These are phyloP conservation scores for Casuarina glauca DNA, from an alignment of 306 rosid species.

Conservation along the genomic window DNA sequence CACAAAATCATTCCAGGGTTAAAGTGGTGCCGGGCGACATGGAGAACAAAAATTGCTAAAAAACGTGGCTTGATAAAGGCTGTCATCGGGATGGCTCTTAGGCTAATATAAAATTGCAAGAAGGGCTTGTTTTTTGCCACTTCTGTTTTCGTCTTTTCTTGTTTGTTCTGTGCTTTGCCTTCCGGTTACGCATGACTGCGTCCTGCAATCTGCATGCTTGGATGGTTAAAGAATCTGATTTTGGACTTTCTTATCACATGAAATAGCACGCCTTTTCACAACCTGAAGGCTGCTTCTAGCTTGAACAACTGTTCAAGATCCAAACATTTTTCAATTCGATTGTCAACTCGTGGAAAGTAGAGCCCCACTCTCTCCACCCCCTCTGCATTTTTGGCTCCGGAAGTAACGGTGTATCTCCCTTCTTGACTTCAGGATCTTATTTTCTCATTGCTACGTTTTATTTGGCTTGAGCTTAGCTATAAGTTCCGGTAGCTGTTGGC, in stretches of 20 bases:
- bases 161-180: neutral
- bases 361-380: neutral
- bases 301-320: neutral
- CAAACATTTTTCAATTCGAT: neutral
- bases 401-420: slow-evolving; percentile 27
- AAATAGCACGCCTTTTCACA: slow-evolving; percentile 31
- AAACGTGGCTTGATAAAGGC: no score
- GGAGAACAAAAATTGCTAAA: no score
- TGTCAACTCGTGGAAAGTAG: slow-evolving; percentile 27
- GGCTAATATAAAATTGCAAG: no score
- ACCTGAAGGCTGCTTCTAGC: slow-evolving; percentile 11
- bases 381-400: slow-evolving; percentile 20
- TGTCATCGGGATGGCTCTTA: no score
- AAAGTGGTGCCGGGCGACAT: no score
- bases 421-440: slow-evolving; percentile 20
- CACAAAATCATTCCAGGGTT: no score
- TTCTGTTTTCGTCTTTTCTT: neutral
- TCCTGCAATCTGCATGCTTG: neutral
- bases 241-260: slow-evolving; percentile 26
- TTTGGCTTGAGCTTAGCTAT: neutral
- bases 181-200: neutral
- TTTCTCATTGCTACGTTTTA: neutral
- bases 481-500: neutral
- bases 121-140: no score
- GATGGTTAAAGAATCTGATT: neutral